phyloP scores from a whole-genome alignment of 2,329 filamentous ascomycete species.

The Lasiodiplodia sp. region DNA sequence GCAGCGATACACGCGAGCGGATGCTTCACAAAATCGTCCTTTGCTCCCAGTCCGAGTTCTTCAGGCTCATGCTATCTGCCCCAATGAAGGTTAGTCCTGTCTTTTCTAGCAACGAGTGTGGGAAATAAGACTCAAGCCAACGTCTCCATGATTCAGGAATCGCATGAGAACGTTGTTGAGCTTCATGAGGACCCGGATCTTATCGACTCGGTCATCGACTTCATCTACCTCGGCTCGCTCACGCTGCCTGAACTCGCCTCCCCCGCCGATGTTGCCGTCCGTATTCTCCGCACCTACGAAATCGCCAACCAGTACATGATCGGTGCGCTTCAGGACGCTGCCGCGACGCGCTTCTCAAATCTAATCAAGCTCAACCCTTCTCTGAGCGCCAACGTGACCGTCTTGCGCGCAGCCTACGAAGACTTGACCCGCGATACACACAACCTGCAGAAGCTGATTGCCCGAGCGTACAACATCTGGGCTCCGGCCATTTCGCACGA shows the following conservation, averaged over 20 bases:
- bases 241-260: neutral
- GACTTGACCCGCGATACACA: neutral
- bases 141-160: neutral
- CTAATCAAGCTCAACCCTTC: constrained; percentile 1
- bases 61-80: constrained; percentile 5
- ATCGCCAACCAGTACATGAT: constrained; percentile 3
- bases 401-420: neutral
- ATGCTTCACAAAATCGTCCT: constrained; percentile 12
- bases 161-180: neutral
- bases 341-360: neutral
- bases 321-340: neutral
- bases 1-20: neutral
- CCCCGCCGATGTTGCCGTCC: neutral
- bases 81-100: neutral
- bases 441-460: neutral
- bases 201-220: neutral
- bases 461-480: neutral
- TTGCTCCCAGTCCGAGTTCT: constrained; percentile 14
- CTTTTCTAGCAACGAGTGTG: neutral
- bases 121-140: neutral
- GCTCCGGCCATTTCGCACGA: neutral
- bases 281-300: neutral
- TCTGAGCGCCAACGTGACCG: constrained; percentile 2
- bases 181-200: neutral
- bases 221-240: constrained; percentile 3